Evolutionary conservation across 108 stramenopile species (phyloP).

Genomic region (Nitzschia sp.): DNA sequence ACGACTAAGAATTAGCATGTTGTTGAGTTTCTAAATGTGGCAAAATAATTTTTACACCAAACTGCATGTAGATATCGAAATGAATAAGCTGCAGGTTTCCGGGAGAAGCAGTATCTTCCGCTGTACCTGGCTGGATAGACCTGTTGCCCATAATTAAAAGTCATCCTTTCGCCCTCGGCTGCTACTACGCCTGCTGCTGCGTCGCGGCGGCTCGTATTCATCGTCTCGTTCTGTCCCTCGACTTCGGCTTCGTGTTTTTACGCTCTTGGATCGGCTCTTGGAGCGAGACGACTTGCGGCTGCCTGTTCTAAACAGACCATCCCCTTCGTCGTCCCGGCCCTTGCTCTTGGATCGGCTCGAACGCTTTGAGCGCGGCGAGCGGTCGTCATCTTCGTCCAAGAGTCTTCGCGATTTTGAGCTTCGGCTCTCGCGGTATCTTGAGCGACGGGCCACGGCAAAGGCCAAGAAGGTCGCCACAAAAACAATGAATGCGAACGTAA

Average conservation of each 20-base stretch:
- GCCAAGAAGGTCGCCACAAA: conserved; percentile 87
- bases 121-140: background rate
- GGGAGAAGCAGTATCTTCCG: background rate
- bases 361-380: conserved; percentile 35
- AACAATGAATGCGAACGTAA: conserved; percentile 69
- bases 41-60: conserved; percentile 2
- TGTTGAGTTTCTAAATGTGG: too few species aligned
- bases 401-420: conserved; percentile 57
- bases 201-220: conserved; percentile 30
- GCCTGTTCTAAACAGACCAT: conserved; percentile 38
- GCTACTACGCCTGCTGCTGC: conserved; percentile 32
- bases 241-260: conserved; percentile 24
- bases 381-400: conserved; percentile 53
- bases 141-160: conserved; percentile 5
- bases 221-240: conserved; percentile 13
- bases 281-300: conserved; percentile 30
- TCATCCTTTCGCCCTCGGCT: conserved; percentile 32
- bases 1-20: too few species aligned
- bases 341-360: conserved; percentile 33
- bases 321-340: conserved; percentile 23
- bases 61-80: background rate
- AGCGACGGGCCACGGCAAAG: conserved; percentile 84
- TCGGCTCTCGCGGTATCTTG: conserved; percentile 64
- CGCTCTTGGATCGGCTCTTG: conserved; percentile 40
- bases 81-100: too few species aligned